These are phyloP conservation scores for Trypanosoma avium DNA, from an alignment of 208 protist species.

Conservation along the genomic window DNA sequence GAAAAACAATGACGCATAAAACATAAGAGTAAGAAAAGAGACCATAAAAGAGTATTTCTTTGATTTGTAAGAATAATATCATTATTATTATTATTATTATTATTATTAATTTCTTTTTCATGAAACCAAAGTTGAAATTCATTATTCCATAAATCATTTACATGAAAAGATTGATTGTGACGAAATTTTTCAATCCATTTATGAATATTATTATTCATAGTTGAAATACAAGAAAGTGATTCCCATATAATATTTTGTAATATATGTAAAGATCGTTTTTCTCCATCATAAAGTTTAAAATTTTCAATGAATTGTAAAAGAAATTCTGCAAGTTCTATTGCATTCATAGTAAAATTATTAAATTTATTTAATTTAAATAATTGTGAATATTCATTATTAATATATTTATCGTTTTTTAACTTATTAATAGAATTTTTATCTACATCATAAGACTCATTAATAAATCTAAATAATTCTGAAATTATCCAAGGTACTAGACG, in stretches of 20 bases:
- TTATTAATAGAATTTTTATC: not conserved
- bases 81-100: not conserved
- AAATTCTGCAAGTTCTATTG: conserved; percentile 2
- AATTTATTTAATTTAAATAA: not conserved
- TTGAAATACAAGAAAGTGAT: conserved; percentile 17
- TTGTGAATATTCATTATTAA: too few species aligned
- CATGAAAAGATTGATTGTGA: conserved; percentile 1
- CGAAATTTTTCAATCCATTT: conserved; percentile 18
- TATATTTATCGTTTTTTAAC: not conserved
- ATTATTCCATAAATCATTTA: not conserved
- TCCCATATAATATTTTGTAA: conserved; percentile 20
- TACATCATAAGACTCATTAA: not conserved
- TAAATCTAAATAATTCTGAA: conserved; percentile 12
- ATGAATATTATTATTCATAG: not conserved
- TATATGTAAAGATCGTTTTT: not conserved
- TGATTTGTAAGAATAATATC: conserved; percentile 5
- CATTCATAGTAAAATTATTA: conserved; percentile 4
- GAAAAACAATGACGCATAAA: too few species aligned
- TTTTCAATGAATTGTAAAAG: not conserved
- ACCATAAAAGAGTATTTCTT: conserved; percentile 20
- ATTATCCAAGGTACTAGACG: conserved; percentile 11
- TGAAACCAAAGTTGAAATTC: not conserved
- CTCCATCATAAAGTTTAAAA: not conserved
- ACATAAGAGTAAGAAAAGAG: conserved; percentile 16
- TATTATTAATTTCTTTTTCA: too few species aligned